Percentiles rank a stretch among this genome's conserved stretches.
Conservation (phyloP, 805 yeast species). For the Maudiozyma pseudohumilis region DNA sequence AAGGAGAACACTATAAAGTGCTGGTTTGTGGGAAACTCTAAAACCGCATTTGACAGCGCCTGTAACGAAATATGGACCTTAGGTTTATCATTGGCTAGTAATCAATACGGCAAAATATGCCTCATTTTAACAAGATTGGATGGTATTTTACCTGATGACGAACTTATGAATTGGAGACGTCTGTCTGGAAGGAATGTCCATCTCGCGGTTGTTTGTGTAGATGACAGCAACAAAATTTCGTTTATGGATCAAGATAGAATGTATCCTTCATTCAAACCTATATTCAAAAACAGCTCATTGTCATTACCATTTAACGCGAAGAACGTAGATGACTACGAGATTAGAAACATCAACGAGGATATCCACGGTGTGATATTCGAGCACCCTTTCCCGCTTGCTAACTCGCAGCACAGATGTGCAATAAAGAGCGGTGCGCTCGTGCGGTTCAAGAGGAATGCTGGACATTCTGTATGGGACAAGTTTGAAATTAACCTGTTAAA, state of each 20-base stretch:
- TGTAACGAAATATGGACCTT: constrained; percentile 59
- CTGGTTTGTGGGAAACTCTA: constrained; percentile 42
- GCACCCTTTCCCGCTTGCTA: constrained; percentile 54
- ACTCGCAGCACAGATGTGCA: constrained; percentile 61
- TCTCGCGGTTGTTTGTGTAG: constrained; percentile 61
- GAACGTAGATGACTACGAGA: constrained; percentile 22
- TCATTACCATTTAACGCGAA: constrained; percentile 11
- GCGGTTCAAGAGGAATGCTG: constrained; percentile 25
- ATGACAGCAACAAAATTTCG: constrained; percentile 42
- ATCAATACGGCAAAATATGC: constrained; percentile 42
- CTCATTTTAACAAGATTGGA: constrained; percentile 60
- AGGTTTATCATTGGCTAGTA: constrained; percentile 37
- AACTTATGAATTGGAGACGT: constrained; percentile 68
- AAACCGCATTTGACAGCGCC: constrained; percentile 40
- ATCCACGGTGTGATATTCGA: constrained; percentile 50
- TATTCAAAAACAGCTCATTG: constrained; percentile 21
- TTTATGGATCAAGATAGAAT: constrained; percentile 27
- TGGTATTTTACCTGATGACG: constrained; percentile 74
- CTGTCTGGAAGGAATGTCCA: constrained; percentile 52
- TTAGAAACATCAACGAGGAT: constrained; percentile 43
- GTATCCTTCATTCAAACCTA: constrained; percentile 28
- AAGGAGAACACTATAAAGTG: constrained; percentile 49
- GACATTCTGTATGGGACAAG: constrained; percentile 27
- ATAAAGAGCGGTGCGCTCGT: constrained; percentile 61
- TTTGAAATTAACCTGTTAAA: constrained; percentile 62